Evolutionary conservation across 768 basidiomycete species (phyloP).

Genomic region (Exidia glandulosa): DNA sequence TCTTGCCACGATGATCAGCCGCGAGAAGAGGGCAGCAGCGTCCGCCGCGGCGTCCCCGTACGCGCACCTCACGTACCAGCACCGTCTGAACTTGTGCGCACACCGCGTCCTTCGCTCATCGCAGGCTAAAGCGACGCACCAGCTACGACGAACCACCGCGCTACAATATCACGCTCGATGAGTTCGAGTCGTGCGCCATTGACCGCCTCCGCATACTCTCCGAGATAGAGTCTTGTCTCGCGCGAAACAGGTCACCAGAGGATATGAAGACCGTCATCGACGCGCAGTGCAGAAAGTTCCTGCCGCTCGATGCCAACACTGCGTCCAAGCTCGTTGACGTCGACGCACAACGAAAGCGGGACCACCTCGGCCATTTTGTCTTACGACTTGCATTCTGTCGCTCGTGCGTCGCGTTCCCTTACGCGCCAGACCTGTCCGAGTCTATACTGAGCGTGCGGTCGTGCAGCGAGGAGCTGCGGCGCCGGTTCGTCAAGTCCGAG

Average conservation of each 20-base stretch:
- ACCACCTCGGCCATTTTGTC: slow-evolving; percentile 90
- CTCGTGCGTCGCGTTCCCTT: slow-evolving; percentile 62
- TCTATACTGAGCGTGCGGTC: neutral
- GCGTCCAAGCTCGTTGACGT: slow-evolving; percentile 31
- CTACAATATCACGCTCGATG: slow-evolving; percentile 85
- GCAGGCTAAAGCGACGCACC: slow-evolving; percentile 4
- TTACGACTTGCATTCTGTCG: slow-evolving; percentile 90
- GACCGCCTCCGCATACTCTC: slow-evolving; percentile 79
- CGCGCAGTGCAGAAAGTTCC: slow-evolving; percentile 59
- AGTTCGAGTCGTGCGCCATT: slow-evolving; percentile 87
- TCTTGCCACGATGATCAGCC: too few relatives aligned
- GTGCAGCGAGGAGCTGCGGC: slow-evolving; percentile 75
- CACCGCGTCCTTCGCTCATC: slow-evolving; percentile 2
- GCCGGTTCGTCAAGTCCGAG: slow-evolving; percentile 85
- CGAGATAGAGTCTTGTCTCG: slow-evolving; percentile 83
- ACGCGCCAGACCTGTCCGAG: neutral
- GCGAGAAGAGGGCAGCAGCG: neutral
- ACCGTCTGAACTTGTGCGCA: slow-evolving; percentile 68
- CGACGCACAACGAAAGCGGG: slow-evolving; percentile 61
- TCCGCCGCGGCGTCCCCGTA: neutral
- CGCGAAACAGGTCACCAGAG: slow-evolving; percentile 70
- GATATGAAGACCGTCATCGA: slow-evolving; percentile 59
- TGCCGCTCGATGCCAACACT: slow-evolving; percentile 55
- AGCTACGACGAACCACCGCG: slow-evolving; percentile 83
- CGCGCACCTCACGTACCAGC: slow-evolving; percentile 37